These are phyloP conservation scores for Rhypophila decipiens DNA, from an alignment of 495 filamentous ascomycete genomes.

Conservation along the genomic window DNA sequence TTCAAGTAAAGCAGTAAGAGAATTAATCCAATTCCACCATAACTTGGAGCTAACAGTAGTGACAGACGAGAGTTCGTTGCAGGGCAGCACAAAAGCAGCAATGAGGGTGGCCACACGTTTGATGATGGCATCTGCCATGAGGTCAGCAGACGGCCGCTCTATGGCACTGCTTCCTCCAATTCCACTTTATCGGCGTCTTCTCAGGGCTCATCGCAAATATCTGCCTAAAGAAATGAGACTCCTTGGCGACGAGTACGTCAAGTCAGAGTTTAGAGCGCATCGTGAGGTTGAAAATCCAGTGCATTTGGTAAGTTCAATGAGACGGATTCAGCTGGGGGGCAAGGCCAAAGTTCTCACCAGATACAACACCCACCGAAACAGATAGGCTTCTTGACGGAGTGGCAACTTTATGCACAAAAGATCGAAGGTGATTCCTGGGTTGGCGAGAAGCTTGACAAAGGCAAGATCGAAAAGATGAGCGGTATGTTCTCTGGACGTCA, in stretches of 20 bases:
- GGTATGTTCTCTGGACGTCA: constrained; percentile 49
- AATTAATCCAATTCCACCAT: no score
- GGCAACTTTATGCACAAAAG: constrained; percentile 90
- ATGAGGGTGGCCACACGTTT: neutral
- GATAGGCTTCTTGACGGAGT: constrained; percentile 94
- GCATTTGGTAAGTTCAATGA: constrained; percentile 59
- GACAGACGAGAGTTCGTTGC: no score
- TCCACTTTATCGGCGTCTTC: constrained; percentile 77
- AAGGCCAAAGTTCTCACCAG: no score
- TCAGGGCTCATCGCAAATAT: constrained; percentile 77
- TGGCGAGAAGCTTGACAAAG: constrained; percentile 68
- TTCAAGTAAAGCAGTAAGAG: no score
- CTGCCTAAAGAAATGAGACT: constrained; percentile 68
- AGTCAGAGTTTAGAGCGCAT: constrained; percentile 83
- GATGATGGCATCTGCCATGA: constrained; percentile 2
- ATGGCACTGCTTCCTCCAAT: constrained; percentile 86
- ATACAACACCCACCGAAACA: no score
- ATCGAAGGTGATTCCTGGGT: constrained; percentile 80
- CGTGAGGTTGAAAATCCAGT: constrained; percentile 78
- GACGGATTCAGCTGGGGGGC: no score
- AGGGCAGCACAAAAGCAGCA: no score
- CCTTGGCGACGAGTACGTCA: constrained; percentile 86
- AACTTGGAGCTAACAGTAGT: no score
- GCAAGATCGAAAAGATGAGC: constrained; percentile 88
- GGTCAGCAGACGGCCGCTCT: constrained; percentile 28